Percentiles rank a stretch among this genome's conserved stretches.
Conservation (phyloP, 257 asterid genomes). For the Solanum pinnatisectum region DNA sequence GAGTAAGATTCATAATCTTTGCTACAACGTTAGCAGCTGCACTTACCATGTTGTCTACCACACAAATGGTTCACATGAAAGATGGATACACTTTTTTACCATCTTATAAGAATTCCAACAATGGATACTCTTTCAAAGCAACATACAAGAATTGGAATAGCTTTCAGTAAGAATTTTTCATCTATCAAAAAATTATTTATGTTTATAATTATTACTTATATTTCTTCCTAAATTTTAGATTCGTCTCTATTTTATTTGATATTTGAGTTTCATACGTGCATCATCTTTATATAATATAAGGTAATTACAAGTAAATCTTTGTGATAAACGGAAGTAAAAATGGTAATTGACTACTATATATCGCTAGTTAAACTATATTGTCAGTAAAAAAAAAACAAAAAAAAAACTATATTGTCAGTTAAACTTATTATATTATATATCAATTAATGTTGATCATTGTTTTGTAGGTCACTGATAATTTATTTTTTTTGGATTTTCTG, state of each 20-base stretch:
- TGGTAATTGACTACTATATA: neutral
- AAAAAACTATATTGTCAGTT: neutral
- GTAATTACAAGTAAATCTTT: neutral
- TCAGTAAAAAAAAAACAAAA: neutral
- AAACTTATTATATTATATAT: neutral
- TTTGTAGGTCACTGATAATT: neutral
- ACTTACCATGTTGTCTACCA: neutral
- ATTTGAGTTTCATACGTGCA: neutral
- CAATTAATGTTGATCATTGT: neutral
- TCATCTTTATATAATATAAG: neutral
- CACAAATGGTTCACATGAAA: neutral
- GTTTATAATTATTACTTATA: neutral
- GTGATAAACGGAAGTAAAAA: neutral
- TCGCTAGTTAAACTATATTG: neutral
- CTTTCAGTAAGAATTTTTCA: neutral
- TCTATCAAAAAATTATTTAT: neutral
- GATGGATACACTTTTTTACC: neutral
- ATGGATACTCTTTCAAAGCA: neutral
- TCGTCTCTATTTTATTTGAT: neutral
- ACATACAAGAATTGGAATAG: neutral
- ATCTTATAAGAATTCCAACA: neutral
- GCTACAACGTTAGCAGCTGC: neutral
- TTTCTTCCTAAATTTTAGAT: neutral
- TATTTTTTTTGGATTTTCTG: neutral
- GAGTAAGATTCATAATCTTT: neutral